These are phyloP conservation scores for Punctularia strigosozonata DNA, from an alignment of 768 basidiomycete species.

Conservation along the genomic window DNA sequence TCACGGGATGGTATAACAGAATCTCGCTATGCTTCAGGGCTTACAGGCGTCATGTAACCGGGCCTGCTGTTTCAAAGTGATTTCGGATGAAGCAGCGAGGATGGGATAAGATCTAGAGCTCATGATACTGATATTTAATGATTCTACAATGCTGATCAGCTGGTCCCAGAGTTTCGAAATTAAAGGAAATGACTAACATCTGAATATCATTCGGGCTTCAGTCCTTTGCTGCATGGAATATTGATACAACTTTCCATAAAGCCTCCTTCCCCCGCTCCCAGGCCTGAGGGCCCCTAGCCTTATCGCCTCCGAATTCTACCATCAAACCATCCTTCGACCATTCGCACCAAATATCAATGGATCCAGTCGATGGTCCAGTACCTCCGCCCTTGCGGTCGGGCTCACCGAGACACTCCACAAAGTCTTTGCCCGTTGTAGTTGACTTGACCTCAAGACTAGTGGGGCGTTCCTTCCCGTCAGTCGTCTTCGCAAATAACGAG, in stretches of 20 bases:
- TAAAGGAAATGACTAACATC: no score
- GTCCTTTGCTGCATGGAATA: no score
- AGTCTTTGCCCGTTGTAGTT: slow-evolving; percentile 61
- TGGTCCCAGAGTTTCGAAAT: no score
- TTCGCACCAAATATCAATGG: slow-evolving; percentile 89
- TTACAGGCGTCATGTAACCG: no score
- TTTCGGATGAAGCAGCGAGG: no score
- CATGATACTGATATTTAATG: no score
- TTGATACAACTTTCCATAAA: slow-evolving; percentile 60
- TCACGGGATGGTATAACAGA: no score
- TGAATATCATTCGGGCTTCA: no score
- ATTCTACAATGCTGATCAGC: no score
- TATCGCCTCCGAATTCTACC: slow-evolving; percentile 76
- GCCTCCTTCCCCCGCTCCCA: slow-evolving; percentile 85
- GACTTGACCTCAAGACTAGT: slow-evolving; percentile 28
- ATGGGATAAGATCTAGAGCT: no score
- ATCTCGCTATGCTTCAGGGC: no score
- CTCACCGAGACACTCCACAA: slow-evolving; percentile 70
- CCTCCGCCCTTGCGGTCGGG: slow-evolving; percentile 90
- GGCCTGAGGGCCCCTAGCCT: slow-evolving; percentile 69
- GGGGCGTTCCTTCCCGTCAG: slow-evolving; percentile 21
- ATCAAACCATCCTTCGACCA: slow-evolving; percentile 76
- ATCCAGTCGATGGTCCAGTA: slow-evolving; percentile 68
- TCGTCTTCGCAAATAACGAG: slow-evolving; percentile 17
- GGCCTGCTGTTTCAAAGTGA: no score